Evolutionary conservation across 805 yeast genomes (phyloP).

Genomic region (Zygosaccharomyces bisporus): DNA sequence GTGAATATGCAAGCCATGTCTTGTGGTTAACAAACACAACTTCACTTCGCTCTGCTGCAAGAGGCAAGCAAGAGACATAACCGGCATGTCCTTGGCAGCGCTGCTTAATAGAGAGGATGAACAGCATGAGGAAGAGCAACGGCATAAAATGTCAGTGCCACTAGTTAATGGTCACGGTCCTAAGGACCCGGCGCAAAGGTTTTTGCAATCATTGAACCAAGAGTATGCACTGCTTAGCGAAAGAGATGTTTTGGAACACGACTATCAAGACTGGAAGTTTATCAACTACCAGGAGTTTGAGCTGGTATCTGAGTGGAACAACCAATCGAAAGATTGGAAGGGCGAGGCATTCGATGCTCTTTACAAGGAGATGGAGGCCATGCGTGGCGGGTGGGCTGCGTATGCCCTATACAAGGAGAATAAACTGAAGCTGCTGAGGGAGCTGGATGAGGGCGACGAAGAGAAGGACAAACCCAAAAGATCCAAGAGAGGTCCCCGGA

Average conservation of each 20-base stretch:
- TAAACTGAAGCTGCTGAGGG: conserved; percentile 15
- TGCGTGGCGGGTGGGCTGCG: conserved; percentile 27
- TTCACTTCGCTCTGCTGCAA: conserved; percentile 2
- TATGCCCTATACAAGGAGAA: conserved; percentile 20
- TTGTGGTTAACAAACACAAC: conserved; percentile 8
- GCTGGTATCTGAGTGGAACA: conserved; percentile 35
- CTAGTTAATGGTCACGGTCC: background rate
- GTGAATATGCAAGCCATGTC: conserved; percentile 5
- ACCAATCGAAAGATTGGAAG: conserved; percentile 29
- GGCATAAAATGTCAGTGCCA: background rate
- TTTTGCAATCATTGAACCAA: conserved; percentile 19
- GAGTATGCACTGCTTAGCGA: conserved; percentile 21
- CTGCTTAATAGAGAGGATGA: conserved; percentile 30
- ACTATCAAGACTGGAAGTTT: conserved; percentile 36
- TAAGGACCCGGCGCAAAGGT: conserved; percentile 13
- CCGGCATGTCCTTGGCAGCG: conserved; percentile 32
- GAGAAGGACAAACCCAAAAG: conserved; percentile 5
- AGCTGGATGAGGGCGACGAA: conserved; percentile 8
- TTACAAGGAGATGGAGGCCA: conserved; percentile 21
- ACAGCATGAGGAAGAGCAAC: conserved; percentile 8
- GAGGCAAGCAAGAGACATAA: background rate
- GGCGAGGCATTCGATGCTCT: conserved; percentile 17
- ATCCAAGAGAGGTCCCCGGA: conserved; percentile 4
- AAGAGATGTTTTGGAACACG: conserved; percentile 27
- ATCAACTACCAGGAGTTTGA: conserved; percentile 37